Percentiles rank a stretch among this genome's conserved stretches.
These are phyloP conservation scores for Fomitopsis pinicola DNA, from an alignment of 1,284 basidiomycete genomes.

Conservation along the genomic window DNA sequence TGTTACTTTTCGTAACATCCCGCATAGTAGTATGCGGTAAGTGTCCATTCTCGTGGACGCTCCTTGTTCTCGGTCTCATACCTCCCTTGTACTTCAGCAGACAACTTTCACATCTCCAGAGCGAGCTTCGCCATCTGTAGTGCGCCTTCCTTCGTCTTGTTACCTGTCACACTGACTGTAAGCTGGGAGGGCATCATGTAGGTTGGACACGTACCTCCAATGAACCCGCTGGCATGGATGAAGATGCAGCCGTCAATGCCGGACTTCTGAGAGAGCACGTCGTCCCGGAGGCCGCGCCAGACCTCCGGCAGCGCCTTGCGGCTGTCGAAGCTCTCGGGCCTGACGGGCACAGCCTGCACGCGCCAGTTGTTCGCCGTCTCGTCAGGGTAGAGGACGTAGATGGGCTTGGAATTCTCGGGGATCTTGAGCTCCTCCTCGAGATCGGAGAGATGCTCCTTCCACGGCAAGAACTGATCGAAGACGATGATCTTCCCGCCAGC, in stretches of 20 bases:
- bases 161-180: conserved; percentile 47
- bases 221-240: conserved; percentile 94
- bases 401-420: conserved; percentile 45
- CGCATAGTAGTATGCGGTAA: not conserved
- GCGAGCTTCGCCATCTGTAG: conserved; percentile 77
- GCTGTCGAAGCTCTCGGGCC: conserved; percentile 83
- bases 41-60: not conserved
- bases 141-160: conserved; percentile 87
- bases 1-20: conserved; percentile 3
- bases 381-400: conserved; percentile 93
- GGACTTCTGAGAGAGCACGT: conserved; percentile 66
- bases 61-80: not conserved
- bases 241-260: conserved; percentile 88
- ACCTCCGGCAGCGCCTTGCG: conserved; percentile 89
- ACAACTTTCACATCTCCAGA: conserved; percentile 37
- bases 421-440: conserved; percentile 62
- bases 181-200: not conserved
- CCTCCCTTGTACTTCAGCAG: not conserved
- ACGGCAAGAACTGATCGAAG: conserved; percentile 79
- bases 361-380: conserved; percentile 81
- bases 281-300: conserved; percentile 92
- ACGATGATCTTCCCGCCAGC: conserved; percentile 68
- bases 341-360: conserved; percentile 86
- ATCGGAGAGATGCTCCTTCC: conserved; percentile 95
- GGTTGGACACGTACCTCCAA: conserved; percentile 66